These are phyloP conservation scores for Adansonia madagascariensis DNA, from an alignment of 441 rosid species.

Conservation along the genomic window DNA sequence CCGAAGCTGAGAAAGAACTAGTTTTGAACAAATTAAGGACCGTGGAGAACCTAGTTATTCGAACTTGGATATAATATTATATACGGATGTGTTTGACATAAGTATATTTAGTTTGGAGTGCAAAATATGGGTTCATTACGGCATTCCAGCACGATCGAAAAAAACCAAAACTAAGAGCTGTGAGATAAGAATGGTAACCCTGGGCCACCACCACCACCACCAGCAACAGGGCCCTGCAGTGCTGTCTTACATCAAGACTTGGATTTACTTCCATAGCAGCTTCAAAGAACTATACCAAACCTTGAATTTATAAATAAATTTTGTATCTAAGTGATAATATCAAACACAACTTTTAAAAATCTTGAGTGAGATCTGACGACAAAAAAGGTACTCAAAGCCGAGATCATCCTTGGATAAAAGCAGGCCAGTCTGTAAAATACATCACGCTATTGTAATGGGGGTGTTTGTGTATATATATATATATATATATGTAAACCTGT, in stretches of 20 bases:
- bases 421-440: not conserved
- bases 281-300: not conserved
- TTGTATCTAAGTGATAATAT: conserved; percentile 12
- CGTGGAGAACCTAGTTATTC: too few relatives aligned
- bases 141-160: too few relatives aligned
- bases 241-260: not conserved
- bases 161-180: too few relatives aligned
- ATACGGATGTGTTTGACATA: too few relatives aligned
- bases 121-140: too few relatives aligned
- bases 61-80: too few relatives aligned
- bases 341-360: not conserved
- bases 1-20: too few relatives aligned
- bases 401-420: conserved; percentile 12
- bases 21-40: too few relatives aligned
- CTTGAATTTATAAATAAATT: conserved; percentile 1
- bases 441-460: conserved; percentile 18
- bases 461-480: not conserved
- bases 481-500: not conserved
- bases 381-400: not conserved
- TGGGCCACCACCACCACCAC: too few relatives aligned
- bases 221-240: too few relatives aligned
- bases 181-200: too few relatives aligned
- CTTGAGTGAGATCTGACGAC: conserved; percentile 23
- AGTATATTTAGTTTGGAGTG: too few relatives aligned
- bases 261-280: not conserved